Conservation (phyloP, 1,284 basidiomycete species). For the Vanrija humicola region DNA sequence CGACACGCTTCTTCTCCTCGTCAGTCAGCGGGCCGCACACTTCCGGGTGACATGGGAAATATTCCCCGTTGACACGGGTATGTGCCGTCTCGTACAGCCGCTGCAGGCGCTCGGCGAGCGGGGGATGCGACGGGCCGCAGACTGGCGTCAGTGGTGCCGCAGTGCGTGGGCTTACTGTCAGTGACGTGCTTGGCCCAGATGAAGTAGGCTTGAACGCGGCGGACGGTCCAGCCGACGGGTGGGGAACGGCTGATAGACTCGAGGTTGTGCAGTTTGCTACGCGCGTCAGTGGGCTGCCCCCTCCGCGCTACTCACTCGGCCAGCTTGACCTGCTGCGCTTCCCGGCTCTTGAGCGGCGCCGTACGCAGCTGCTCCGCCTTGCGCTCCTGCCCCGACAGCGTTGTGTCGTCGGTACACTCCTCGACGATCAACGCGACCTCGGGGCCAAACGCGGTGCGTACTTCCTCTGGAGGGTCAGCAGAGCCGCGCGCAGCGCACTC, state of each 20-base stretch:
- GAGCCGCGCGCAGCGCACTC: conserved; percentile 8
- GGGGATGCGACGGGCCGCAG: conserved; percentile 41
- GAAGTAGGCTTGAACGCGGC: conserved; percentile 47
- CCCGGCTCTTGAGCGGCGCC: conserved; percentile 40
- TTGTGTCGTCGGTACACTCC: conserved; percentile 44
- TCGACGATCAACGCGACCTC: conserved; percentile 47
- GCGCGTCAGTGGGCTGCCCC: background rate
- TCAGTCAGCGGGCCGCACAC: conserved; percentile 41
- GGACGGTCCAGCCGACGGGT: conserved; percentile 45
- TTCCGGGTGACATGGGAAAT: conserved; percentile 45
- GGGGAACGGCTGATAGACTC: conserved; percentile 43
- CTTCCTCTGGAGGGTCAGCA: conserved; percentile 29
- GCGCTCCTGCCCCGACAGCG: conserved; percentile 31
- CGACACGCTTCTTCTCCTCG: conserved; percentile 40
- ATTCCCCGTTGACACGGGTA: conserved; percentile 38
- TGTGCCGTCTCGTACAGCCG: conserved; percentile 46
- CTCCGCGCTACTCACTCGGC: conserved; percentile 35
- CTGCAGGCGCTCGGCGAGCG: conserved; percentile 35
- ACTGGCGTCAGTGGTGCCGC: conserved; percentile 15
- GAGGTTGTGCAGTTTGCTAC: conserved; percentile 50
- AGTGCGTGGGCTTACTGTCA: conserved; percentile 13
- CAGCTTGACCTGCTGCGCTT: conserved; percentile 50
- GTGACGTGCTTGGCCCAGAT: conserved; percentile 51
- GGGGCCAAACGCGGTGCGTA: conserved; percentile 39
- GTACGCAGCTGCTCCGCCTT: conserved; percentile 48